Conservation (phyloP, 306 rosid species). For the Elaeagnus macrophylla region DNA sequence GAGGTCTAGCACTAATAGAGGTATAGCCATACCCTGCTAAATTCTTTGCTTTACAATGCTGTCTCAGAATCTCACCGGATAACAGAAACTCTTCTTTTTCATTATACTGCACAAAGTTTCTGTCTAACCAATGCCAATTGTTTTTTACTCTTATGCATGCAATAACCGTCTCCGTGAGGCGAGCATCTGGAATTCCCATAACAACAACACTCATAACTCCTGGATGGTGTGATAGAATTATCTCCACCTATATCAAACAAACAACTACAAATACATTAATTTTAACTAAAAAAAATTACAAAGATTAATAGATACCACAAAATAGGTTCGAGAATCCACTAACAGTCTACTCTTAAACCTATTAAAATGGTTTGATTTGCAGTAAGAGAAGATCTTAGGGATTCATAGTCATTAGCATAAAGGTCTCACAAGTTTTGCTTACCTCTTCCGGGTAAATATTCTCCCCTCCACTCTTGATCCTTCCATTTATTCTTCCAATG, state of each 20-base stretch:
- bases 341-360: too few relatives aligned
- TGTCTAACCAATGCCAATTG: constrained; percentile 57
- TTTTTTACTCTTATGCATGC: constrained; percentile 52
- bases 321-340: too few relatives aligned
- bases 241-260: constrained; percentile 54
- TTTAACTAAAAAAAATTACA: too few relatives aligned
- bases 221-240: constrained; percentile 55
- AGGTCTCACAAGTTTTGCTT: neutral
- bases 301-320: too few relatives aligned
- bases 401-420: neutral
- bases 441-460: constrained; percentile 94
- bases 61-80: constrained; percentile 41
- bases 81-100: constrained; percentile 29
- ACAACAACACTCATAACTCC: constrained; percentile 51
- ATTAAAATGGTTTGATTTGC: too few relatives aligned
- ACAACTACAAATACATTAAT: constrained; percentile 3
- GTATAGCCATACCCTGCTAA: constrained; percentile 47
- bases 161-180: constrained; percentile 51
- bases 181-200: constrained; percentile 64
- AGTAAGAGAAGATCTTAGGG: too few relatives aligned
- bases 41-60: constrained; percentile 34
- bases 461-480: constrained; percentile 92
- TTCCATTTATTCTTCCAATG: constrained; percentile 61
- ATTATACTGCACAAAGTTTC: constrained; percentile 8
- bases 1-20: neutral